phyloP scores from a whole-genome alignment of 306 rosid species.

The cucumber (Cucumis sativus) region DNA sequence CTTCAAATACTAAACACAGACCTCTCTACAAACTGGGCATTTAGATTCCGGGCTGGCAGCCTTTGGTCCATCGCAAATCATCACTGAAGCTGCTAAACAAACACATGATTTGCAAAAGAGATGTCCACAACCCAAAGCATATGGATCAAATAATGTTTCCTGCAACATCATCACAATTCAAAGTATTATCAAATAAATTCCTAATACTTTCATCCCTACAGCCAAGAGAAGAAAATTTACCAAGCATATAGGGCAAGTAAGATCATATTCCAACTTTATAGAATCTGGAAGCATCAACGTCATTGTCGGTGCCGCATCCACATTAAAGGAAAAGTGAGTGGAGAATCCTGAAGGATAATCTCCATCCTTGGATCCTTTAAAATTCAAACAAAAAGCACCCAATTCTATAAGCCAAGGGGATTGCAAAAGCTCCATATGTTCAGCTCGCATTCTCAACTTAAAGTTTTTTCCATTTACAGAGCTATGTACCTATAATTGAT shows the following conservation, averaged over 20 bases:
- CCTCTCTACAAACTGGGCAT: conserved; percentile 97
- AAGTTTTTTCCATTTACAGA: conserved; percentile 64
- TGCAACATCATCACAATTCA: conserved; percentile 18
- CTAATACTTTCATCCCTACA: background rate
- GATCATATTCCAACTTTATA: conserved; percentile 51
- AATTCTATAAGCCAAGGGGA: conserved; percentile 88
- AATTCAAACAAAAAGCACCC: conserved; percentile 81
- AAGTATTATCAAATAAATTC: conserved; percentile 5
- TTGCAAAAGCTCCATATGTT: conserved; percentile 73
- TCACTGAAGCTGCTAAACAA: conserved; percentile 78
- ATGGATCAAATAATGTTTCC: conserved; percentile 71
- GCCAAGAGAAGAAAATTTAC: conserved; percentile 28
- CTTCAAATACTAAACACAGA: conserved; percentile 16
- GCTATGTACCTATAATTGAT: conserved; percentile 44
- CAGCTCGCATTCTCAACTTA: conserved; percentile 58
- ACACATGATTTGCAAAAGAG: conserved; percentile 86
- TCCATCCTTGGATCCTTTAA: conserved; percentile 28
- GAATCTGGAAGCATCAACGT: conserved; percentile 61
- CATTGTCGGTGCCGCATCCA: conserved; percentile 30
- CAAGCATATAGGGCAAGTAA: conserved; percentile 84
- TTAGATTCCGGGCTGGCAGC: conserved; percentile 44
- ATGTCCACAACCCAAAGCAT: conserved; percentile 85
- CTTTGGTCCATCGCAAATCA: conserved; percentile 67
- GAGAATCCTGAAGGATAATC: conserved; percentile 27
- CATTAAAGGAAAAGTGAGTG: conserved; percentile 47